Base-by-base conservation (phyloP, 331 rosid species). In the Pyrus hybrid region DNA sequence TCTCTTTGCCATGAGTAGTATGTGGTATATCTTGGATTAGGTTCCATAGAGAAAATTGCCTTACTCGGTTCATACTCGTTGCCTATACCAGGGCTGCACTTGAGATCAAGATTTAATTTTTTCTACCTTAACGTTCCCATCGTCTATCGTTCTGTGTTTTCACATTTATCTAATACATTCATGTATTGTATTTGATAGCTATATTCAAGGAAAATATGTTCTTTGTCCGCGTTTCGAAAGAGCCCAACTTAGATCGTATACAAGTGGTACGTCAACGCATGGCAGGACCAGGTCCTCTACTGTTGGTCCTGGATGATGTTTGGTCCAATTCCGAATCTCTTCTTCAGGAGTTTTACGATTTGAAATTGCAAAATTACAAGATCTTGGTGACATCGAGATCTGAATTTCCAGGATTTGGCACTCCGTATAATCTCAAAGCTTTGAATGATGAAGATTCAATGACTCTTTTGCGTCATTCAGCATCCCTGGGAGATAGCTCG, bases 261-360 rank as follows among this genome's bases (percentile, higher is more conserved):
- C 60, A 82, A 35, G 75, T 64, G 8, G 30, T 90, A 43, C 79
- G 63, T 67, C 76, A 72, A 68, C 85, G 37, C 8, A 80, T 66
- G 74, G 58, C 80, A 30, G 81, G 76, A 63, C 41, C 8, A n/a
- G 32, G 32, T 17, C 89, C 90, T 62, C 26, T 75, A 11, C 21
- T 91, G 81, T 53, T 91, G 79, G 91, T 88, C 4, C 51, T 89
- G 43, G 97, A 91, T 60, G 97, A 88, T 85, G 93, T 88, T 78
- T 83, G 86, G 88, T 25, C 53, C 1, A 84, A 69, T 68, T 80
- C 96, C 21, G 82, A 81, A 73, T 63, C 67, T 32, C 80, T 86
- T 66, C 70, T 89, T 78, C 86, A 82, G 0, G 56, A 85, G 12
- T 80, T 91, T 68, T 32, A 17, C 49, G 29, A 71, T 11, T 66